These are phyloP conservation scores for Musa acuminata DNA, from an alignment of 176 grass and related monocot species.

Conservation along the genomic window DNA sequence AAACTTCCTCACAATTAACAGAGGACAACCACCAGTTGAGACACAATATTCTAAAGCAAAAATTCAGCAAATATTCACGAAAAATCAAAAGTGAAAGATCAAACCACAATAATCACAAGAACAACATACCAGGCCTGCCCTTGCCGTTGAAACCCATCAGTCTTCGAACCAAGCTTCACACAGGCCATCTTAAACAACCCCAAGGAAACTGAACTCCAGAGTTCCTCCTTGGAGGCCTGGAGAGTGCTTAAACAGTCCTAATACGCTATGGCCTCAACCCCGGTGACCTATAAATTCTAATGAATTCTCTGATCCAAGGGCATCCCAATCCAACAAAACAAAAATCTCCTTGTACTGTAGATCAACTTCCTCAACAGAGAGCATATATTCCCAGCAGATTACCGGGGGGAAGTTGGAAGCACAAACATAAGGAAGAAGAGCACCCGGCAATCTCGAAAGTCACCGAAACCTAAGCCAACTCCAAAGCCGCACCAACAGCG, in stretches of 20 bases:
- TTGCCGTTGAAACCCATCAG: conserved; percentile 60
- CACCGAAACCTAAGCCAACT: conserved; percentile 1
- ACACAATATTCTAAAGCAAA: neutral
- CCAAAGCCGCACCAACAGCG: neutral
- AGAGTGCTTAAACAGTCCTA: neutral
- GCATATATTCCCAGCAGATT: neutral
- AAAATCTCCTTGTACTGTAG: neutral
- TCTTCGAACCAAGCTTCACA: conserved; percentile 62
- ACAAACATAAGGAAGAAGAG: neutral
- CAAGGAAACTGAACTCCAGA: conserved; percentile 7
- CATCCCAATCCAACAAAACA: neutral
- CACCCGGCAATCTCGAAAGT: neutral
- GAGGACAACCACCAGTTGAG: too few relatives aligned
- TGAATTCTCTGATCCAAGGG: neutral
- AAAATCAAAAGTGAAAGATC: too few relatives aligned
- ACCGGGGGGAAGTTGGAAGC: too few relatives aligned
- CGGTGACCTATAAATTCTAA: too few relatives aligned
- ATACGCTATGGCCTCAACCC: neutral
- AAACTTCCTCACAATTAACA: too few relatives aligned
- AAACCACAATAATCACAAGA: conserved; percentile 14
- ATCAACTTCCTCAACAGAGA: neutral
- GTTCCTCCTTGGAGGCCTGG: neutral
- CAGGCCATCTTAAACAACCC: conserved; percentile 36
- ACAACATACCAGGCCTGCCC: conserved; percentile 55
- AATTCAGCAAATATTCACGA: neutral